These are phyloP conservation scores for Bryum argenteum DNA, from an alignment of 225 moss, liverwort and hornwort species.

Conservation along the genomic window DNA sequence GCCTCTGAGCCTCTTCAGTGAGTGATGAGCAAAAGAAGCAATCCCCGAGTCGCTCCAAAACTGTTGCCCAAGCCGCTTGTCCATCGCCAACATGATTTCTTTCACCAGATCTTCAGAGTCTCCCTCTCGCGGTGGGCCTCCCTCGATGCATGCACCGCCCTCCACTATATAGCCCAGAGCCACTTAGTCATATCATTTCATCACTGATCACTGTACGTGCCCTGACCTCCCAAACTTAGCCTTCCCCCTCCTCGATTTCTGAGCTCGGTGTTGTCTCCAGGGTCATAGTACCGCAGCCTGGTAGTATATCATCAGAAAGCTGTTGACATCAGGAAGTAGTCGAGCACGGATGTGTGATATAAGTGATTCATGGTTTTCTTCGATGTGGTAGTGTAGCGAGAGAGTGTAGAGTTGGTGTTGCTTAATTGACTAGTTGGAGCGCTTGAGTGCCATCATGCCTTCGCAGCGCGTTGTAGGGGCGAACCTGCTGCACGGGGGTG, in stretches of 20 bases:
- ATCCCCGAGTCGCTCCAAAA: slow-evolving; percentile 29
- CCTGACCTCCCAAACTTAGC: slow-evolving; percentile 7
- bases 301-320: too few species aligned
- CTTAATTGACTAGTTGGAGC: slow-evolving; percentile 20
- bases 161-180: slow-evolving; percentile 33
- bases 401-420: neutral
- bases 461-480: slow-evolving; percentile 50
- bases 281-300: too few species aligned
- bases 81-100: neutral
- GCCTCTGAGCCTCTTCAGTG: neutral
- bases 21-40: neutral
- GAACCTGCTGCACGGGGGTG: slow-evolving; percentile 30
- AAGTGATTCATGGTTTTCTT: too few species aligned
- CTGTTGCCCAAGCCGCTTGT: slow-evolving; percentile 12
- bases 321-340: too few species aligned
- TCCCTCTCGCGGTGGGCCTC: slow-evolving; percentile 33
- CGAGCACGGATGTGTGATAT: too few species aligned
- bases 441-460: slow-evolving; percentile 43
- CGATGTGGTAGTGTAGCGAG: too few species aligned
- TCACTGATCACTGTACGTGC: neutral
- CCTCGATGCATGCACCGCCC: slow-evolving; percentile 23
- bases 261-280: too few species aligned
- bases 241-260: neutral
- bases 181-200: neutral
- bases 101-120: slow-evolving; percentile 22